phyloP scores from a whole-genome alignment of 768 basidiomycete genomes.

The Sutorius australiensis region DNA sequence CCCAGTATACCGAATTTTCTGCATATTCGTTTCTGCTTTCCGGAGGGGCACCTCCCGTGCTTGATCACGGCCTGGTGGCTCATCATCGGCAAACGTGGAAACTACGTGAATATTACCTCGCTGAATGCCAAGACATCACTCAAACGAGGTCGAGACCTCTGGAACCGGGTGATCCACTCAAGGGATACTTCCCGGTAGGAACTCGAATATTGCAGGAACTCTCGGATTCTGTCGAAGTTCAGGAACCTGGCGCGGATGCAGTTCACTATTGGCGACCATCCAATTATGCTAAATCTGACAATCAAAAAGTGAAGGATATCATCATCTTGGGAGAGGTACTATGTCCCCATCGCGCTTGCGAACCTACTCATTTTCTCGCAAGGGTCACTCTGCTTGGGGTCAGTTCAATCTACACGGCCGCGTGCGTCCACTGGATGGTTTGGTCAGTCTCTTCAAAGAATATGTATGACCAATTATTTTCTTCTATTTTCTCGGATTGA shows the following conservation, averaged over 20 bases:
- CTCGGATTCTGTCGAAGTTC: conserved; percentile 44
- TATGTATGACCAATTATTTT: conserved; percentile 49
- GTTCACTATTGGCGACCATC: conserved; percentile 29
- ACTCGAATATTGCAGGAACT: conserved; percentile 45
- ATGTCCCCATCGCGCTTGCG: neutral
- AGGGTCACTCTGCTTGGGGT: conserved; percentile 93
- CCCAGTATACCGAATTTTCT: conserved; percentile 78
- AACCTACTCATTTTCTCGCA: conserved; percentile 6
- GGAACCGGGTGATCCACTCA: conserved; percentile 56
- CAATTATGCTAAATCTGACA: conserved; percentile 17
- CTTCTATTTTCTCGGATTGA: neutral
- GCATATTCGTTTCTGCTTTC: conserved; percentile 76
- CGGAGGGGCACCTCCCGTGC: conserved; percentile 57
- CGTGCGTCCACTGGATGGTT: conserved; percentile 77
- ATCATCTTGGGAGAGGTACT: conserved; percentile 72
- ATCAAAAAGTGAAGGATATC: conserved; percentile 47
- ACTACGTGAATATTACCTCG: conserved; percentile 69
- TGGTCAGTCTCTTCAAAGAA: conserved; percentile 79
- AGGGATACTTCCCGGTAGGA: conserved; percentile 56
- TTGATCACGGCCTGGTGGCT: conserved; percentile 75
- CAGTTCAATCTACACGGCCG: conserved; percentile 78
- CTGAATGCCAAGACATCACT: conserved; percentile 28
- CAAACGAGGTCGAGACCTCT: conserved; percentile 33
- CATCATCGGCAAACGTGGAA: conserved; percentile 91
- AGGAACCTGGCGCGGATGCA: conserved; percentile 37